Evolutionary conservation across 2,329 filamentous ascomycete genomes (phyloP).

Genomic region (Chalaropsis thielavioides): DNA sequence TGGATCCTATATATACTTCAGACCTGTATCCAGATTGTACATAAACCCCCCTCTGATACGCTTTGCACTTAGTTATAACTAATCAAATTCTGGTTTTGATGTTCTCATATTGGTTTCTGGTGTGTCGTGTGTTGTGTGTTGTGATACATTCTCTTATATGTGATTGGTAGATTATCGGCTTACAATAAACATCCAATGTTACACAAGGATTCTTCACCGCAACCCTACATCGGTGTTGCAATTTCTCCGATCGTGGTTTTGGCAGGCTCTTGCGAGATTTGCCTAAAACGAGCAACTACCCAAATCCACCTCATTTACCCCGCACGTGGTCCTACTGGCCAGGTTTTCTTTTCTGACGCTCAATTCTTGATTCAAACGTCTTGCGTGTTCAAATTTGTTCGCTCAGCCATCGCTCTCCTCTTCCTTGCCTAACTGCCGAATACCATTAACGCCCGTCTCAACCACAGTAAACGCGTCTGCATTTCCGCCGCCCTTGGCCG

Average conservation of each 20-base stretch:
- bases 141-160: background rate
- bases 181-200: background rate
- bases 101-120: background rate
- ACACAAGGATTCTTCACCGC: background rate
- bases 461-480: constrained; percentile 62
- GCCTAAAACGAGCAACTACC: no score
- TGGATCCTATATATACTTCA: background rate
- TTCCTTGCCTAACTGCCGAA: constrained; percentile 21
- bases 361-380: no score
- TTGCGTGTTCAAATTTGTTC: no score
- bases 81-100: background rate
- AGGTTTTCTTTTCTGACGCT: no score
- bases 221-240: background rate
- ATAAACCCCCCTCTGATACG: background rate
- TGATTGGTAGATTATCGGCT: background rate
- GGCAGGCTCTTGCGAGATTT: no score
- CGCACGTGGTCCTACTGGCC: no score
- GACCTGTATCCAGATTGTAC: constrained; percentile 6
- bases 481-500: constrained; percentile 64
- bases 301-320: no score
- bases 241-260: no score
- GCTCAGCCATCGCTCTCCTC: background rate
- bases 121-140: background rate
- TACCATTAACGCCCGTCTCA: constrained; percentile 51
- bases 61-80: background rate